Conservation (phyloP, 2,329 filamentous ascomycete genomes). For the Alternaria triticina region DNA sequence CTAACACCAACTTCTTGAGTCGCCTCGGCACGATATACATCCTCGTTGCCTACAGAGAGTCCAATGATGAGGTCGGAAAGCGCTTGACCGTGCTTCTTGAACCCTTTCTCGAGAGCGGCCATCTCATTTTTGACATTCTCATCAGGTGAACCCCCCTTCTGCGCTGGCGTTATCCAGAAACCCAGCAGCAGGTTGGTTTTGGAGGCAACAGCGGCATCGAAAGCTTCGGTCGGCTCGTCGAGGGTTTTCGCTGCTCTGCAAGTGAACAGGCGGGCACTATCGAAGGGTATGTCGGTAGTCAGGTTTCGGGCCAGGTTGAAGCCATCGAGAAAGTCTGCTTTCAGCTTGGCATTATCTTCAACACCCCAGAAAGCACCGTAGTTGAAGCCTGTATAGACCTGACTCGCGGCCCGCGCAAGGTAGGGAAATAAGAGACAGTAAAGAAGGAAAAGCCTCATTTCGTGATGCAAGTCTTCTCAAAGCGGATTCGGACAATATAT, state of each 20-base stretch:
- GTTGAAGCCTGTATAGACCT: constrained; percentile 37
- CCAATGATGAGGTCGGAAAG: constrained; percentile 59
- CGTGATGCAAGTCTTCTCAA: background rate
- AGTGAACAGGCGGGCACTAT: constrained; percentile 73
- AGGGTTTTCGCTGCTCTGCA: constrained; percentile 56
- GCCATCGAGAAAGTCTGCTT: constrained; percentile 28
- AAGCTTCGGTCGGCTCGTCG: constrained; percentile 64
- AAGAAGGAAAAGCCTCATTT: constrained; percentile 8
- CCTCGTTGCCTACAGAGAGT: constrained; percentile 45
- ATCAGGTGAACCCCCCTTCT: constrained; percentile 50
- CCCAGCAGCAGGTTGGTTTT: constrained; percentile 42
- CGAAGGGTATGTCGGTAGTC: constrained; percentile 62
- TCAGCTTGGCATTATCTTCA: constrained; percentile 21
- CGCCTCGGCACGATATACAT: constrained; percentile 64
- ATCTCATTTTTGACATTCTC: constrained; percentile 34
- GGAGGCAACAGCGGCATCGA: constrained; percentile 43
- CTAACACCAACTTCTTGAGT: constrained; percentile 66
- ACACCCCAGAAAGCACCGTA: constrained; percentile 36
- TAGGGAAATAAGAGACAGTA: constrained; percentile 2
- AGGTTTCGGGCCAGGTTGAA: constrained; percentile 34
- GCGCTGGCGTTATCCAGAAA: constrained; percentile 33
- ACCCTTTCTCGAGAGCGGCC: constrained; percentile 37
- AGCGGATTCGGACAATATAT: background rate
- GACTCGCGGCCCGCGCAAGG: constrained; percentile 16
- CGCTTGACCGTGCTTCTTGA: constrained; percentile 46